Evolutionary conservation across 768 basidiomycete species (phyloP).

Genomic region (Lyophyllum shimeji): DNA sequence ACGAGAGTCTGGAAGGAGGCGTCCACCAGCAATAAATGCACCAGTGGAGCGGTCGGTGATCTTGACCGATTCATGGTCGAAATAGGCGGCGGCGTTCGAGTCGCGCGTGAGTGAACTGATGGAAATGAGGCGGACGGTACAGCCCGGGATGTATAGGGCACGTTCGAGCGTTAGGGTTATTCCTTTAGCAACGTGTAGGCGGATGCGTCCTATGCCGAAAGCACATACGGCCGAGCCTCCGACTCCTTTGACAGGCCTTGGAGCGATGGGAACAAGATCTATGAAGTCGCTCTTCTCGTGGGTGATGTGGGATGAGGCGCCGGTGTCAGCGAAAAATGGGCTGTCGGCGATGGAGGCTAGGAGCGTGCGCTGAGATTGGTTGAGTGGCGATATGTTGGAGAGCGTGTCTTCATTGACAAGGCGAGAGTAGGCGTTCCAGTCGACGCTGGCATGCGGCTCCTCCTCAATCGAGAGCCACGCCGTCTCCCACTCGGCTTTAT

Average conservation of each 20-base stretch:
- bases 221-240: constrained; percentile 23
- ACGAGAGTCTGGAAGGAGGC: background rate
- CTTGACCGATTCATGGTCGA: background rate
- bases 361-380: no score
- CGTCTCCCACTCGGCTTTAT: no score
- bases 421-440: no score
- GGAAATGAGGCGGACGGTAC: constrained; percentile 23
- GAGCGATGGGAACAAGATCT: constrained; percentile 19
- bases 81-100: background rate
- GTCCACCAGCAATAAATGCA: background rate
- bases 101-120: constrained; percentile 7
- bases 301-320: constrained; percentile 24
- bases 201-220: constrained; percentile 23
- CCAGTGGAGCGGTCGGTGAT: background rate
- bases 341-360: no score
- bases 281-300: constrained; percentile 23
- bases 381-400: no score
- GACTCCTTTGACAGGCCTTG: constrained; percentile 23
- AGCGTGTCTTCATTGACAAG: no score
- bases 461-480: no score
- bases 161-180: constrained; percentile 13
- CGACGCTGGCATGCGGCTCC: no score
- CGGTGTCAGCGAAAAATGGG: constrained; percentile 22
- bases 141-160: constrained; percentile 21
- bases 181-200: constrained; percentile 15